Percentiles rank a stretch among this genome's conserved stretches.
Conservation (phyloP, 2,329 filamentous ascomycete genomes). For the Stachybotrys elegans region DNA sequence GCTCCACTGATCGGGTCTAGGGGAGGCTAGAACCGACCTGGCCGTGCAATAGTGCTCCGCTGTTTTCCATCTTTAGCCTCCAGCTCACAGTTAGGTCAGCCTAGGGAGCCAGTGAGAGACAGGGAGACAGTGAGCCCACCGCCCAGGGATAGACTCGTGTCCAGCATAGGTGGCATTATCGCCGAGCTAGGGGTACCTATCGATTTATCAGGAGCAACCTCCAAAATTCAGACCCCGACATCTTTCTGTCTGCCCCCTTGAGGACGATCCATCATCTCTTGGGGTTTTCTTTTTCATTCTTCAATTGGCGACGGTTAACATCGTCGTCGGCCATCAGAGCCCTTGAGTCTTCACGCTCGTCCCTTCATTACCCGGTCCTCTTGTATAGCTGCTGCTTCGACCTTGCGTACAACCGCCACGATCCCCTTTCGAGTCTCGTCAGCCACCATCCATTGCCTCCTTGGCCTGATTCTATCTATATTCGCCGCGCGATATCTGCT, state of each 20-base stretch:
- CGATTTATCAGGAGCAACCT: slow-evolving; percentile 13
- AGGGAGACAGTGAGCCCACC: too few relatives aligned
- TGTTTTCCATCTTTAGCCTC: too few relatives aligned
- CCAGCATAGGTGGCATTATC: slow-evolving; percentile 24
- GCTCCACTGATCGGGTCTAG: too few relatives aligned
- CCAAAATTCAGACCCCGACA: slow-evolving; percentile 9
- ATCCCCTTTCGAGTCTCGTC: slow-evolving; percentile 13
- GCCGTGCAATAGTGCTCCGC: too few relatives aligned
- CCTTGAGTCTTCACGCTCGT: slow-evolving; percentile 30
- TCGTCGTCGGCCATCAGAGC: slow-evolving; percentile 14
- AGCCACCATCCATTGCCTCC: slow-evolving; percentile 6
- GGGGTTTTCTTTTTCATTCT: slow-evolving; percentile 12
- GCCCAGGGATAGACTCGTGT: too few relatives aligned
- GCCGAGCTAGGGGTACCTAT: slow-evolving; percentile 2
- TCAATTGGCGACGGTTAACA: slow-evolving; percentile 17
- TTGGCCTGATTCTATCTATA: slow-evolving; percentile 6
- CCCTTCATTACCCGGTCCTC: slow-evolving; percentile 25
- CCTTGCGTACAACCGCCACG: too few relatives aligned
- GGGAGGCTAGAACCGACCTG: too few relatives aligned
- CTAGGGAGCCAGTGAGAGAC: too few relatives aligned
- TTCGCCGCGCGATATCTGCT: too few relatives aligned
- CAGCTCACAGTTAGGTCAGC: too few relatives aligned
- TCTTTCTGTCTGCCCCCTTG: slow-evolving; percentile 13
- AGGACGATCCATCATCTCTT: slow-evolving; percentile 13
- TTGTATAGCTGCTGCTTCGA: slow-evolving; percentile 7